Base-by-base conservation (phyloP, 2,329 filamentous ascomycete genomes). In the Zopfia rhizophila region DNA sequence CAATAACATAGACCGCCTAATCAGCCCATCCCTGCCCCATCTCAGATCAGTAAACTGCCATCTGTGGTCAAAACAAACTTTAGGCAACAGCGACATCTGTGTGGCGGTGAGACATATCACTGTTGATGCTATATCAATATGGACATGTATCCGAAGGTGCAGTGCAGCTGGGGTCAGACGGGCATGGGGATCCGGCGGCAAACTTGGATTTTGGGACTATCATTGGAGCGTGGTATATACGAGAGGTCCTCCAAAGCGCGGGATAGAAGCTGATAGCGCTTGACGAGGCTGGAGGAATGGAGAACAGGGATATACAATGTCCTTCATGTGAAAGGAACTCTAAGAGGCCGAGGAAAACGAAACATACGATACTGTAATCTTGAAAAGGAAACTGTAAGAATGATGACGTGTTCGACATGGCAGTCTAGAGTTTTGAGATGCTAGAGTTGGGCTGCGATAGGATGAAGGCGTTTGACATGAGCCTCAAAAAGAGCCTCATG, bases 21-120 rank as follows among this genome's bases (percentile, higher is more conserved):
- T n/a, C n/a, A n/a, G n/a, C n/a, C n/a, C n/a, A n/a, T n/a, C n/a
- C n/a, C n/a, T n/a, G n/a, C n/a, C n/a, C n/a, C n/a, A n/a, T n/a
- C n/a, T n/a, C n/a, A n/a, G n/a, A n/a, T n/a, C n/a, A n/a, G n/a
- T n/a, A n/a, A 17, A 37, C 27, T 29, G 33, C 17, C 38, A 32
- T 38, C 38, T 33, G 42, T 53, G 36, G 52, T 58, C 42, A 41
- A 48, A 48, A 43, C 37, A 48, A 53, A 35, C 39, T 55, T 48
- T 53, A 57, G 54, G 56, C 58, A 58, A 44, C 54, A 59, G 48
- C 36, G 22, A 22, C n/a, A n/a, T n/a, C n/a, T n/a, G n/a, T n/a
- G n/a, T n/a, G n/a, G n/a, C n/a, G n/a, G n/a, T n/a, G n/a, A n/a
- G n/a, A n/a, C n/a, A n/a, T n/a, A n/a, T n/a, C n/a, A n/a, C n/a